Percentiles rank a stretch among this genome's conserved stretches.
phyloP scores from a whole-genome alignment of 176 grass and related monocot species.

The Stipa capillata region DNA sequence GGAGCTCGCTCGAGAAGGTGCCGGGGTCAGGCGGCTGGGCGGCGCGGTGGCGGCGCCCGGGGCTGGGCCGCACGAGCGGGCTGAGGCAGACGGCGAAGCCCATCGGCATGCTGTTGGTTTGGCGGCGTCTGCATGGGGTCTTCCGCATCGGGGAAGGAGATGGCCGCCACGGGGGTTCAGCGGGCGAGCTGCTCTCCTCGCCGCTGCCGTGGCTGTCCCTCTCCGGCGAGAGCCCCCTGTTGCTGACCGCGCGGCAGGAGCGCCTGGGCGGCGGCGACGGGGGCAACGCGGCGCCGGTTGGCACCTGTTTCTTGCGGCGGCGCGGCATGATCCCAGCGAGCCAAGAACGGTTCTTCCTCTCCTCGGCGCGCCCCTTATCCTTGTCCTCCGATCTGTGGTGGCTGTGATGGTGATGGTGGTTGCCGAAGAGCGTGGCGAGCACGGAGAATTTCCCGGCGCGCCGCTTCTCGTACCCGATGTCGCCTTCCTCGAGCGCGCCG shows the following conservation, averaged over 20 bases:
- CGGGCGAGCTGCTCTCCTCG: slow-evolving; percentile 37
- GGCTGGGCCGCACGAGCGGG: slow-evolving; percentile 75
- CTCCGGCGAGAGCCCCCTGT: slow-evolving; percentile 57
- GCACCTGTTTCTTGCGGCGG: slow-evolving; percentile 32
- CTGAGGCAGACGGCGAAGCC: slow-evolving; percentile 80
- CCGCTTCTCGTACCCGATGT: slow-evolving; percentile 34
- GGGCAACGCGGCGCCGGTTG: not conserved
- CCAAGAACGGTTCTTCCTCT: slow-evolving; percentile 51
- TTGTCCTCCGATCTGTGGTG: slow-evolving; percentile 20
- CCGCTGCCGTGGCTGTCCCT: slow-evolving; percentile 6
- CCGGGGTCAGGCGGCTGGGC: slow-evolving; percentile 29
- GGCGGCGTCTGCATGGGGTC: slow-evolving; percentile 24
- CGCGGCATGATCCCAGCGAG: slow-evolving; percentile 51
- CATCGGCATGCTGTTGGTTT: slow-evolving; percentile 21
- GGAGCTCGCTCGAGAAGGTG: slow-evolving; percentile 51
- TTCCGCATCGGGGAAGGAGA: slow-evolving; percentile 58
- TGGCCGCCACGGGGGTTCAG: slow-evolving; percentile 49
- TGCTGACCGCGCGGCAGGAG: slow-evolving; percentile 37
- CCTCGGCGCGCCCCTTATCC: not conserved
- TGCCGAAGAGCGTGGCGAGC: slow-evolving; percentile 58
- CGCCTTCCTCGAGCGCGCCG: slow-evolving; percentile 32
- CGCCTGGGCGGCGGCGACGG: not conserved
- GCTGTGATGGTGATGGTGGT: slow-evolving; percentile 1
- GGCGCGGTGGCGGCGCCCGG: slow-evolving; percentile 31
- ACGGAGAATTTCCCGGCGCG: slow-evolving; percentile 51